phyloP scores from a whole-genome alignment of 108 stramenopile genomes.

The Skeletonema marinoi region DNA sequence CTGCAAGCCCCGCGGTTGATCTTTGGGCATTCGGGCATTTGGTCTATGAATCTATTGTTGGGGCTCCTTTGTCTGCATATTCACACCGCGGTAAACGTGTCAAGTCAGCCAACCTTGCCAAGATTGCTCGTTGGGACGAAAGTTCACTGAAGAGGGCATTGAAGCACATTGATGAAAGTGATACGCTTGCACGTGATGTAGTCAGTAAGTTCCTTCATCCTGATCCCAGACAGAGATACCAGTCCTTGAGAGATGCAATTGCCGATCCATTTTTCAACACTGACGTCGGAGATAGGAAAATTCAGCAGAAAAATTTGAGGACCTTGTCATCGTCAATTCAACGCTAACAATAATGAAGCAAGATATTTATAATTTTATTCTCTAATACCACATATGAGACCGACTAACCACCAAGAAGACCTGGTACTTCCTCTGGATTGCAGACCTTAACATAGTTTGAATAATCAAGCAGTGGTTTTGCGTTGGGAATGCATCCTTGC shows the following conservation, averaged over 20 bases:
- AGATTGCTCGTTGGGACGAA: constrained; percentile 46
- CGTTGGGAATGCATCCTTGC: constrained; percentile 51
- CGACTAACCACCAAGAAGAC: background rate
- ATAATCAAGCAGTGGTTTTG: constrained; percentile 53
- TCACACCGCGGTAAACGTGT: constrained; percentile 49
- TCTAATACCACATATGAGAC: background rate
- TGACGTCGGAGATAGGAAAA: constrained; percentile 41
- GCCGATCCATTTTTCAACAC: constrained; percentile 46
- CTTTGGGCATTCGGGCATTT: constrained; percentile 53
- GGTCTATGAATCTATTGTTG: constrained; percentile 45
- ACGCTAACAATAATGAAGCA: background rate
- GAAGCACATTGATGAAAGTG: constrained; percentile 37
- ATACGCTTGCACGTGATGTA: constrained; percentile 42
- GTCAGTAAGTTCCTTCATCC: constrained; percentile 41
- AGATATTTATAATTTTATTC: background rate
- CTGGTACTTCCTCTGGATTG: too few species aligned
- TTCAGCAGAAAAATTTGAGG: constrained; percentile 12
- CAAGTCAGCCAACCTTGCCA: constrained; percentile 53
- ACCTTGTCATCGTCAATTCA: background rate
- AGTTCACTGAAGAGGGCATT: constrained; percentile 30
- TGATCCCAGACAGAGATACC: constrained; percentile 33
- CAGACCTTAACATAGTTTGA: background rate
- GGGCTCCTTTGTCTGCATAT: constrained; percentile 48
- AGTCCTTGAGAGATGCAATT: constrained; percentile 45
- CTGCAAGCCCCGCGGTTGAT: constrained; percentile 37